Evolutionary conservation across 768 basidiomycete species (phyloP), one percentile per base, ranked within the genome.

Genomic region (Podaxis sp.): DNA sequence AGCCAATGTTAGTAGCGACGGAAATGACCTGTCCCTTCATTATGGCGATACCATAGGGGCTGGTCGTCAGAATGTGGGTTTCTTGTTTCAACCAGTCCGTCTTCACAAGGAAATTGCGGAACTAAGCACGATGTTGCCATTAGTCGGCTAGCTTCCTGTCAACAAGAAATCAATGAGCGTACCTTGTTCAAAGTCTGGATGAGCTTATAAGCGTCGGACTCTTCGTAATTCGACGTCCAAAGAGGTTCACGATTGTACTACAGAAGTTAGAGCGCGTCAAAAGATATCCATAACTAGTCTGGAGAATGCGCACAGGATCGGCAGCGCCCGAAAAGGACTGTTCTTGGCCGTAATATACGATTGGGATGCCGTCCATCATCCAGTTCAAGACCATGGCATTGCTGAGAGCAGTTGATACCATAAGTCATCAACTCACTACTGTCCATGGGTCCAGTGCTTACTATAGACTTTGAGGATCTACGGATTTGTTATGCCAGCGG

Each of bases 311-410:
- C 72, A 90, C 87, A 38, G 91, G 91, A 68, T 93, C 90, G 7
- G 72, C 74, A 68, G 74, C 76, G 37, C 91, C 91, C 60, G 74
- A 76, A 71, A 90, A 87, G 44, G 80, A 76, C 70, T 92, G 91
- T 68, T 93, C 91, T 73, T 90, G 89, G 1, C 91, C 91, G 64
- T 91, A 90, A 71, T 93, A 93, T 11, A 91, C 83, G 63, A 93
- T 86, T 0, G 91, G 91, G 66, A 91, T 90, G n/a, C 91, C 90
- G 63, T 92, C 91, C 54, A 84, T 83, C 84, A 92, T 86, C 73
- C 90, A 92, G 62, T 77, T 86, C 68, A 89, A 85, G 8, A 84
- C 76, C 86, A 92, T 86, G 13, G 89, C 88, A 71, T 92, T 92
- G 68, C 87, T 88, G 48, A 52, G 41, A 28, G 3, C 30, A 4